These are phyloP conservation scores for Penicillium sp. DNA, from an alignment of 2,329 filamentous ascomycete genomes.

Conservation along the genomic window DNA sequence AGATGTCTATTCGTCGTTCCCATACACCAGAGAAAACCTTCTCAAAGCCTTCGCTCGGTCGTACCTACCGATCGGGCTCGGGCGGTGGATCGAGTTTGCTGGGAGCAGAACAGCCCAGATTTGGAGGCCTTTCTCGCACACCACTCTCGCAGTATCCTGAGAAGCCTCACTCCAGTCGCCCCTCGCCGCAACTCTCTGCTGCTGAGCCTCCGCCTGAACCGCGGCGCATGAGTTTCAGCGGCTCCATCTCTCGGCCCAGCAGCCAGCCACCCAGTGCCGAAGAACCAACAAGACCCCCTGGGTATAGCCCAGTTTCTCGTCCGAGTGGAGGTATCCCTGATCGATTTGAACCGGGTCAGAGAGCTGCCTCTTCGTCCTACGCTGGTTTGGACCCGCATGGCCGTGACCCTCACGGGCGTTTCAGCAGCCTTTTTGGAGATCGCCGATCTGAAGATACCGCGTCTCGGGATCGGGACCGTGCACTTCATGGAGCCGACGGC, in stretches of 20 bases:
- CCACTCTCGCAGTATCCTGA: constrained; percentile 33
- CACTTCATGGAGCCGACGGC: constrained; percentile 28
- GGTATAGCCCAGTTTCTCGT: constrained; percentile 35
- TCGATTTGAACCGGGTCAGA: constrained; percentile 22
- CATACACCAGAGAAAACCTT: constrained; percentile 65
- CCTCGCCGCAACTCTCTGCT: constrained; percentile 32
- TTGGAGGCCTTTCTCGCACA: constrained; percentile 28
- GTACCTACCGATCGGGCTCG: constrained; percentile 36
- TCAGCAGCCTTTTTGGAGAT: constrained; percentile 32
- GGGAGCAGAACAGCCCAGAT: constrained; percentile 30
- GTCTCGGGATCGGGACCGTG: constrained; percentile 32
- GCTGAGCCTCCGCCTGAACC: constrained; percentile 32
- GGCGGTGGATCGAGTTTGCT: constrained; percentile 26
- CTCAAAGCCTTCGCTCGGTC: constrained; percentile 43
- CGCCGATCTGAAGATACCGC: constrained; percentile 33
- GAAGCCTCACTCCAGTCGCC: constrained; percentile 31
- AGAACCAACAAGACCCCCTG: constrained; percentile 26
- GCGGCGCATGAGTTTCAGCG: constrained; percentile 42
- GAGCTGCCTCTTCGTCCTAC: constrained; percentile 26
- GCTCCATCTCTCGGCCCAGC: constrained; percentile 40
- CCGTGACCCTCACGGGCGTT: constrained; percentile 19
- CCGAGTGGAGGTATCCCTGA: constrained; percentile 23
- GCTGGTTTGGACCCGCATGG: constrained; percentile 26
- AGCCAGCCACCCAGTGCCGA: constrained; percentile 40
- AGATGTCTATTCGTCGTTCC: constrained; percentile 58